These are phyloP conservation scores for Corylus avellana DNA, from an alignment of 306 rosid species.

Conservation along the genomic window DNA sequence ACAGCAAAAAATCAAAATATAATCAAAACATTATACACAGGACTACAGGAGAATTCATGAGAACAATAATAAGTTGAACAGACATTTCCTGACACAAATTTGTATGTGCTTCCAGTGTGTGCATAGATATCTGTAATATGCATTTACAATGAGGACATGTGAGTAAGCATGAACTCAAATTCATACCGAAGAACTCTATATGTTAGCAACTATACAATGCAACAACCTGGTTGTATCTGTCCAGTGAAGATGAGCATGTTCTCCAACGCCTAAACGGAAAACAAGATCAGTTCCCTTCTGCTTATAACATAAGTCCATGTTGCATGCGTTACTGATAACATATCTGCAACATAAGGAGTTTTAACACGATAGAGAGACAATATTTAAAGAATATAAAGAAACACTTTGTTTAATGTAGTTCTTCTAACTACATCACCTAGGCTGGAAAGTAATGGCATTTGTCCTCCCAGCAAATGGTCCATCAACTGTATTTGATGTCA, in stretches of 20 bases:
- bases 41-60: neutral
- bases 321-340: conserved; percentile 92
- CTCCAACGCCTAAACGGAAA: conserved; percentile 58
- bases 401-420: neutral
- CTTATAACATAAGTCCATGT: conserved; percentile 72
- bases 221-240: conserved; percentile 69
- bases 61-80: neutral
- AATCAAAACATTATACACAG: neutral
- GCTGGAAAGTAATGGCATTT: conserved; percentile 85
- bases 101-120: neutral
- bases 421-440: conserved; percentile 52
- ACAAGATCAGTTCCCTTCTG: conserved; percentile 79
- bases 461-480: conserved; percentile 78
- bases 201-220: neutral
- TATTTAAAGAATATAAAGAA: neutral
- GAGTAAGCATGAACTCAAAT: neutral
- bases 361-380: conserved; percentile 14
- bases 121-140: neutral
- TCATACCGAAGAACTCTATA: neutral
- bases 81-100: neutral
- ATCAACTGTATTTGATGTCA: conserved; percentile 66
- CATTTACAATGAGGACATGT: neutral
- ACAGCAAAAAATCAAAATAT: neutral
- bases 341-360: conserved; percentile 57
- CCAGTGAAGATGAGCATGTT: conserved; percentile 95